These are phyloP conservation scores for Madurella fahalii DNA, from an alignment of 2,329 filamentous ascomycete genomes.

Conservation along the genomic window DNA sequence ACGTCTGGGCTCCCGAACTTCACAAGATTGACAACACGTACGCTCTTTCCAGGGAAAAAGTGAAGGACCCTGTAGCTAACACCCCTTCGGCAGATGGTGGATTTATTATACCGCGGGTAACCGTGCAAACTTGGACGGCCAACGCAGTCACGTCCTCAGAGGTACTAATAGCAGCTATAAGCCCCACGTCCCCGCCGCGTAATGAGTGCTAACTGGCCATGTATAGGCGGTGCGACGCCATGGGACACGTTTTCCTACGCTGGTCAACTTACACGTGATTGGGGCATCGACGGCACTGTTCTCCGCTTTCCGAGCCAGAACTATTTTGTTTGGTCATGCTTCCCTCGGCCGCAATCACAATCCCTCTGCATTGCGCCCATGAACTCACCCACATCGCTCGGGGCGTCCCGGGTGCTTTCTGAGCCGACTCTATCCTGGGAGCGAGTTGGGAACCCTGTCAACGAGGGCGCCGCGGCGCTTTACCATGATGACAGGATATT, in stretches of 20 bases:
- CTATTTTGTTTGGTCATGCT: constrained; percentile 54
- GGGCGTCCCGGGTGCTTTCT: constrained; percentile 43
- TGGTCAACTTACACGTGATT: constrained; percentile 43
- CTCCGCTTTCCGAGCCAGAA: constrained; percentile 44
- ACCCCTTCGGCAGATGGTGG: constrained; percentile 41
- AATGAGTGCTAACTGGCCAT: constrained; percentile 28
- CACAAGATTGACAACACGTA: constrained; percentile 35
- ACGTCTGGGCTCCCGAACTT: constrained; percentile 56
- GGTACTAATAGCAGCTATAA: constrained; percentile 30
- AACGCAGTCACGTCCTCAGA: constrained; percentile 49
- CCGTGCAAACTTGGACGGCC: constrained; percentile 42
- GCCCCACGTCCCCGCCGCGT: neutral
- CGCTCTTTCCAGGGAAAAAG: neutral
- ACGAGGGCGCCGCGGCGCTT: constrained; percentile 51
- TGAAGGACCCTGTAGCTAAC: neutral
- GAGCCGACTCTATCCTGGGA: constrained; percentile 50
- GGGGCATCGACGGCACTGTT: constrained; percentile 52
- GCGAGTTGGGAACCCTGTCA: constrained; percentile 45
- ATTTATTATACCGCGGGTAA: constrained; percentile 55
- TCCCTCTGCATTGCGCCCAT: constrained; percentile 38
- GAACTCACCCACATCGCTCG: constrained; percentile 39
- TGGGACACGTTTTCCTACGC: constrained; percentile 50
- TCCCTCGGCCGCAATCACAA: constrained; percentile 38
- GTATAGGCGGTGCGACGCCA: constrained; percentile 41
- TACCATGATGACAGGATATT: constrained; percentile 52